Evolutionary conservation across 2,329 filamentous ascomycete species (phyloP), one percentile per base, ranked within the genome.

Genomic region (Apiospora sp.): DNA sequence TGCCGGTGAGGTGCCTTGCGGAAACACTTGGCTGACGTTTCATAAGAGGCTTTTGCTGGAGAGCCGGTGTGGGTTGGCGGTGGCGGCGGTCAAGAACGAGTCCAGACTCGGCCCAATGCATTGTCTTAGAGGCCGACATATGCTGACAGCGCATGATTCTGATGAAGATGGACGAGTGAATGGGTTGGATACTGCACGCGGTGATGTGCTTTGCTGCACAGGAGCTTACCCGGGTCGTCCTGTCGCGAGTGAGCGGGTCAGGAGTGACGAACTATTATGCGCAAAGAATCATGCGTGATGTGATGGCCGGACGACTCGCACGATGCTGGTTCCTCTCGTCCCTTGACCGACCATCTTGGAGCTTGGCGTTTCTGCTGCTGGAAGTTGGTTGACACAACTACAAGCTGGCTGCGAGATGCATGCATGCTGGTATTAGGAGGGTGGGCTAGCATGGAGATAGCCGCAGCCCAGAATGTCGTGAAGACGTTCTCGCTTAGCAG

Each of bases 231-330:
- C 30, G 30, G 67, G 27, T 48, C 41, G 27, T 68, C 41, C 67
- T 68, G 67, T 68, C 67, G 48, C 67, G 67, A 48, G 41, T 68
- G 41, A 12, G 67, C 67, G 67, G 67, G 67, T 68, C 67, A 68
- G 67, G 43, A 68, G 67, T 19, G 44, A 68, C 24, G 67, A 68
- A 68, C 41, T 24, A 46, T 68, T 48, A 68, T 68, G 67, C 67
- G 44, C 44, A 34, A 41, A 64, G 58, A 12, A 64, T 64, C 58
- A 64, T 64, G 58, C 58, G 34, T 64, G 19, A 64, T 64, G 34
- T 64, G 58, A 64, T 22, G 19, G 34, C 34, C 49, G 34, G 58
- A 22, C 58, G 34, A 41, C 58, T 64, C 58, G 58, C 58, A 41
- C 58, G 34, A 41, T 27, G 49, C 22, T 14, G 49, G 24, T 51